Percentiles rank a stretch among this genome's conserved stretches.
These are phyloP conservation scores for Zelonia costaricensis DNA, from an alignment of 208 protist genomes.

Conservation along the genomic window DNA sequence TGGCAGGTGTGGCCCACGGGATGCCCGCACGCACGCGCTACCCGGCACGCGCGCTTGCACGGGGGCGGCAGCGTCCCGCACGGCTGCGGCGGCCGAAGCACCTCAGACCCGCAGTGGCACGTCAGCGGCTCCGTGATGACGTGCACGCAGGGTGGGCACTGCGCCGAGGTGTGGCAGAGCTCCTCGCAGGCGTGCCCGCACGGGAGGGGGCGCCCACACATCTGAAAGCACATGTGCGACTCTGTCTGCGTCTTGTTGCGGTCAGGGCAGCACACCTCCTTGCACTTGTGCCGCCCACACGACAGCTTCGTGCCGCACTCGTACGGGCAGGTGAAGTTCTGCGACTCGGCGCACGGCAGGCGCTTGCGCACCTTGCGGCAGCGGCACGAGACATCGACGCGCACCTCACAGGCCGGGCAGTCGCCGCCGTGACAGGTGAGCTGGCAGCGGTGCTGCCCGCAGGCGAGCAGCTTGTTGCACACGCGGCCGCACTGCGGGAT, in stretches of 20 bases:
- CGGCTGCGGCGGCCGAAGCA: conserved; percentile 67
- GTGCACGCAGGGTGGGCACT: conserved; percentile 68
- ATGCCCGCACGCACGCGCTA: conserved; percentile 49
- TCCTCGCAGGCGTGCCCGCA: conserved; percentile 81
- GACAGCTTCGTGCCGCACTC: conserved; percentile 67
- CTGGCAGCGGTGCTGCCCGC: conserved; percentile 60
- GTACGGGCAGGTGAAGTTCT: conserved; percentile 49
- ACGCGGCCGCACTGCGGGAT: conserved; percentile 60
- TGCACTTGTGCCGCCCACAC: conserved; percentile 76
- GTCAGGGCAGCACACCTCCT: conserved; percentile 50
- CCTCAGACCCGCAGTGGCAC: conserved; percentile 56
- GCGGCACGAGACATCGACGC: conserved; percentile 40
- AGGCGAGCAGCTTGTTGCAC: conserved; percentile 63
- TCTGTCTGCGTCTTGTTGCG: conserved; percentile 42
- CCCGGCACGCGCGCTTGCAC: conserved; percentile 53
- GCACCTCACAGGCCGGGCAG: conserved; percentile 49
- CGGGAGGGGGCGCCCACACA: conserved; percentile 59
- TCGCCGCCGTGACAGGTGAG: conserved; percentile 47
- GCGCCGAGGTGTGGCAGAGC: conserved; percentile 53
- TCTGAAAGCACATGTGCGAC: conserved; percentile 46
- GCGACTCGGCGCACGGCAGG: conserved; percentile 45
- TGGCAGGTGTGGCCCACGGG: conserved; percentile 59
- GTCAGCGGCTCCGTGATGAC: conserved; percentile 49
- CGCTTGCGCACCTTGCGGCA: conserved; percentile 55
- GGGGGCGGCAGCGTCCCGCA: conserved; percentile 63